Percentiles rank a stretch among this genome's conserved stretches.
These are phyloP conservation scores for Botryobasidium botryosum DNA, from an alignment of 768 basidiomycete species.

Conservation along the genomic window DNA sequence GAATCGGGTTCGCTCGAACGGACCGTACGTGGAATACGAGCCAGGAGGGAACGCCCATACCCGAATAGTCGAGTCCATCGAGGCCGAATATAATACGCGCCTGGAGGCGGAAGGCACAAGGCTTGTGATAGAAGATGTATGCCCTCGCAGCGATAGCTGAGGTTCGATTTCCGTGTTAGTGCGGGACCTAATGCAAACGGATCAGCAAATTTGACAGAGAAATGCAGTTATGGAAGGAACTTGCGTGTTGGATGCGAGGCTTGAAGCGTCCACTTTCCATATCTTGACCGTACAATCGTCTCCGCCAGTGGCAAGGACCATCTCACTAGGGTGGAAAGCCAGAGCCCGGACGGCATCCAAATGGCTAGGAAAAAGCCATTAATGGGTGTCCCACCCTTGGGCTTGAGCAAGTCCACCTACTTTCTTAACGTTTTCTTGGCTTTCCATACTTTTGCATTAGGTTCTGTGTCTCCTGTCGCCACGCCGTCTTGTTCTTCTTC, in stretches of 20 bases:
- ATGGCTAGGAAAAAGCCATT: conserved; percentile 37
- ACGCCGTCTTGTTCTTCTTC: conserved; percentile 60
- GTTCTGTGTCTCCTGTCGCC: conserved; percentile 30
- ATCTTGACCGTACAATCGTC: conserved; percentile 94
- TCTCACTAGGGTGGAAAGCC: conserved; percentile 73
- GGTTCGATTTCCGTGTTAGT: conserved; percentile 81
- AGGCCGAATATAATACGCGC: conserved; percentile 74
- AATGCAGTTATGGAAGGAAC: conserved; percentile 21
- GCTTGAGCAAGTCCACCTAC: conserved; percentile 31
- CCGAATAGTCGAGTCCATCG: conserved; percentile 83
- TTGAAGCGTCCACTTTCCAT: conserved; percentile 74
- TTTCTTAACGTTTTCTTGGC: conserved; percentile 75
- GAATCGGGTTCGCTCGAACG: conserved; percentile 69
- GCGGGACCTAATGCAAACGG: conserved; percentile 31
- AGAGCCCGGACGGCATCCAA: conserved; percentile 83
- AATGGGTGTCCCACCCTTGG: neutral
- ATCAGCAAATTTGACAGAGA: neutral
- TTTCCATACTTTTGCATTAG: conserved; percentile 60
- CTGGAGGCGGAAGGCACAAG: conserved; percentile 64
- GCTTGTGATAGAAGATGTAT: conserved; percentile 79
- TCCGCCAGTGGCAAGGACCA: conserved; percentile 80
- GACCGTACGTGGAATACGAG: conserved; percentile 77
- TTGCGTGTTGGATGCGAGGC: conserved; percentile 60
- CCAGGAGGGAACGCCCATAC: conserved; percentile 70
- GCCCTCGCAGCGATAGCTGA: conserved; percentile 81